Percentiles rank a stretch among this genome's conserved stretches.
Conservation (phyloP, 257 asterid species). For the Catharanthus roseus region DNA sequence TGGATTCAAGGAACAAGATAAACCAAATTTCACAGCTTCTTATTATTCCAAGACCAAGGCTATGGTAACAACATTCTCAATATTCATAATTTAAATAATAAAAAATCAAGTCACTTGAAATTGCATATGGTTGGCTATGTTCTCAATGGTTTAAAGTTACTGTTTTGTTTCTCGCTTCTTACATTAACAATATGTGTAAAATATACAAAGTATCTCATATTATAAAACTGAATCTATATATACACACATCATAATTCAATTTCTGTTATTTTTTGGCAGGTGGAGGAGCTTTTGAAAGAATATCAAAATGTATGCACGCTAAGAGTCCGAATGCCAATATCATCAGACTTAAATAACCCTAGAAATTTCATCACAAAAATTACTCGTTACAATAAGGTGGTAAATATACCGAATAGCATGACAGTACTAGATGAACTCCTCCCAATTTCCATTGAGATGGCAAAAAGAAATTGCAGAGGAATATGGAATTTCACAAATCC, state of each 20-base stretch:
- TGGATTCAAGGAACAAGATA: conserved; percentile 79
- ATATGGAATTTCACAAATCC: conserved; percentile 88
- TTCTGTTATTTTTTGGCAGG: conserved; percentile 37
- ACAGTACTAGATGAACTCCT: conserved; percentile 80
- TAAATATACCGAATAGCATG: conserved; percentile 90
- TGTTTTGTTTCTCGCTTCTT: too few relatives aligned
- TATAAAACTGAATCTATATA: too few relatives aligned
- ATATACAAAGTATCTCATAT: too few relatives aligned
- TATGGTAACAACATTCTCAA: conserved; percentile 73
- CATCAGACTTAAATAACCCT: conserved; percentile 74
- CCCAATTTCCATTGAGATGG: too few relatives aligned
- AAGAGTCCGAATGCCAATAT: conserved; percentile 79
- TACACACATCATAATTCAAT: too few relatives aligned
- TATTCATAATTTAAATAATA: too few relatives aligned
- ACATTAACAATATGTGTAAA: too few relatives aligned
- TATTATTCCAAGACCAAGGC: conserved; percentile 91
- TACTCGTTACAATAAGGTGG: conserved; percentile 63
- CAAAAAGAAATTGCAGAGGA: conserved; percentile 71
- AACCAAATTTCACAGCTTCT: conserved; percentile 70
- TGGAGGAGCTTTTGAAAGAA: conserved; percentile 76
- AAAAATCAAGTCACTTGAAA: too few relatives aligned
- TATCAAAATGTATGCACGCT: conserved; percentile 79
- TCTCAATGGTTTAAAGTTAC: too few relatives aligned
- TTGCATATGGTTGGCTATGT: too few relatives aligned
- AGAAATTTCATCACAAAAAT: conserved; percentile 84